These are phyloP conservation scores for Parastagonospora nodorum DNA, from an alignment of 2,329 filamentous ascomycete species.

Conservation along the genomic window DNA sequence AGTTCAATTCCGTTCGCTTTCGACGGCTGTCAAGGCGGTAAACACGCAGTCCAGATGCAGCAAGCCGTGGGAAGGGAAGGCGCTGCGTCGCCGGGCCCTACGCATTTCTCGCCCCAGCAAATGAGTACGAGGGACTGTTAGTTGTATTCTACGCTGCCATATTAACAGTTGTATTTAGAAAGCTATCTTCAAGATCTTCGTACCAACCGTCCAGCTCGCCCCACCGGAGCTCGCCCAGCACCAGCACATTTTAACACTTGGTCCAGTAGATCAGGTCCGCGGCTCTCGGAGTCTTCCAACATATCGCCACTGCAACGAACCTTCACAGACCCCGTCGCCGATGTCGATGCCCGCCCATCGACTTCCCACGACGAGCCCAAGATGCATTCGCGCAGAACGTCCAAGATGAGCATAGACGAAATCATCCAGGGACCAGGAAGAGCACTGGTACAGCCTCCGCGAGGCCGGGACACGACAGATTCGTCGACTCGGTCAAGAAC, in stretches of 20 bases:
- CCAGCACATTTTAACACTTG: slow-evolving; percentile 55
- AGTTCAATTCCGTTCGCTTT: not conserved
- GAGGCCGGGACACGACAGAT: slow-evolving; percentile 49
- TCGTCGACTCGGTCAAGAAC: slow-evolving; percentile 53
- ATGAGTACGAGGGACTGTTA: slow-evolving; percentile 41
- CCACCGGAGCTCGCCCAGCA: slow-evolving; percentile 72
- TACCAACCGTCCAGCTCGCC: slow-evolving; percentile 68
- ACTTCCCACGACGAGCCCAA: slow-evolving; percentile 27
- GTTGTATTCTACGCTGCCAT: slow-evolving; percentile 10
- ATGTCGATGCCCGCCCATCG: slow-evolving; percentile 25
- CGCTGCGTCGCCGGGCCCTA: slow-evolving; percentile 42
- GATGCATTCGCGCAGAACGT: slow-evolving; percentile 37
- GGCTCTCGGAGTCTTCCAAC: slow-evolving; percentile 31
- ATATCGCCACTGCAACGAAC: slow-evolving; percentile 31
- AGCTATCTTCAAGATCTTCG: slow-evolving; percentile 74
- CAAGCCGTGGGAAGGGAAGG: slow-evolving; percentile 42
- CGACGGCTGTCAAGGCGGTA: slow-evolving; percentile 9
- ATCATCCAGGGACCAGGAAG: slow-evolving; percentile 31
- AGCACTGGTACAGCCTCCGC: slow-evolving; percentile 42
- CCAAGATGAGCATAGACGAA: slow-evolving; percentile 36
- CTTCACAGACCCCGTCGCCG: slow-evolving; percentile 28
- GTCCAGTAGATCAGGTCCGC: slow-evolving; percentile 34
- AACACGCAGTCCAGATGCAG: slow-evolving; percentile 36
- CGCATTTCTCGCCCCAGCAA: slow-evolving; percentile 44
- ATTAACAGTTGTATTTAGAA: slow-evolving; percentile 55